phyloP scores from a whole-genome alignment of 306 rosid species.

The Pyrus pyrifolia region DNA sequence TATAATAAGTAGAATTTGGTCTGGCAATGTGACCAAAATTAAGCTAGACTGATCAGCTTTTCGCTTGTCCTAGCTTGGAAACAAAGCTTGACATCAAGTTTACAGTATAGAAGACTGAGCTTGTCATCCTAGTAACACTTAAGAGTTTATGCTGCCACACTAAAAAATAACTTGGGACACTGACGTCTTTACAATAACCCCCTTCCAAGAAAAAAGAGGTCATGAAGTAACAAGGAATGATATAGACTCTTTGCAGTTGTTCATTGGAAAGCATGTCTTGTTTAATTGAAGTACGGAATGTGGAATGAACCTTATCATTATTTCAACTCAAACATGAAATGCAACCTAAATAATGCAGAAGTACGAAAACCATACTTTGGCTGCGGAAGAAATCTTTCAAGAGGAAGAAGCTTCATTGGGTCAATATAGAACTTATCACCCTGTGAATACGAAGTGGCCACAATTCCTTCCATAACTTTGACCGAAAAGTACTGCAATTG shows the following conservation, averaged over 20 bases:
- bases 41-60: background rate
- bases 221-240: background rate
- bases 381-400: constrained; percentile 91
- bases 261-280: background rate
- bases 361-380: constrained; percentile 61
- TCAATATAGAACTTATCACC: constrained; percentile 92
- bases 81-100: background rate
- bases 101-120: background rate
- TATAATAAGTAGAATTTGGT: background rate
- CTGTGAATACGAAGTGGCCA: constrained; percentile 65
- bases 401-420: constrained; percentile 87
- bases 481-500: constrained; percentile 62
- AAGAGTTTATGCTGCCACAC: background rate
- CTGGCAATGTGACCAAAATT: background rate
- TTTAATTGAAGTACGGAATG: background rate
- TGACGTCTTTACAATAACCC: background rate
- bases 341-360: background rate
- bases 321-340: background rate
- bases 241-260: background rate
- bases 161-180: background rate
- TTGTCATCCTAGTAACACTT: background rate
- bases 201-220: background rate
- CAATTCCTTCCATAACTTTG: constrained; percentile 93
- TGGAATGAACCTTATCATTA: background rate
- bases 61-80: background rate